Conservation (phyloP, 2,329 filamentous ascomycete genomes). For the Ophiostoma sp. region DNA sequence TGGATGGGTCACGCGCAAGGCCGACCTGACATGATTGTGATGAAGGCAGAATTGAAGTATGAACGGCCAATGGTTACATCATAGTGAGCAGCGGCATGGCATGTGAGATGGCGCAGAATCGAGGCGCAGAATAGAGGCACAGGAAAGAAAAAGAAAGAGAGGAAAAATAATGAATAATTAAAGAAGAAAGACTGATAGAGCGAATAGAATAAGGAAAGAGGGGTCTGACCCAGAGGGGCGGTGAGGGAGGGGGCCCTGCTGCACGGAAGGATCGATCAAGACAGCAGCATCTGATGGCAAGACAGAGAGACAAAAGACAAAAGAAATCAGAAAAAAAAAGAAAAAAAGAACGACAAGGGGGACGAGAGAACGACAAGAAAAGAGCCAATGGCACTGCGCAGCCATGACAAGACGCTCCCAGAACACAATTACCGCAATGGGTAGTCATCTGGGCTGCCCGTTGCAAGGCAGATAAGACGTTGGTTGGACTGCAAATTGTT, state of each 20-base stretch:
- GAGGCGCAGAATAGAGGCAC: no score
- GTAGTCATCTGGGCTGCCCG: background rate
- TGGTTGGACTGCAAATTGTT: background rate
- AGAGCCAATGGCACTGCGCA: background rate
- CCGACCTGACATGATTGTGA: background rate
- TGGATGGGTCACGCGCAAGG: background rate
- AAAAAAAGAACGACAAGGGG: no score
- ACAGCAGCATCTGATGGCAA: background rate
- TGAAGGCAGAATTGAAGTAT: background rate
- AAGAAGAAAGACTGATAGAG: background rate
- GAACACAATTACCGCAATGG: background rate
- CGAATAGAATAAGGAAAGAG: constrained; percentile 4
- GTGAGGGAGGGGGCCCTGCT: constrained; percentile 14
- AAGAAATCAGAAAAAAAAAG: no score
- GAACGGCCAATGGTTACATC: background rate
- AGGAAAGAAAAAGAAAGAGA: background rate
- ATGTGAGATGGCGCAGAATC: no score
- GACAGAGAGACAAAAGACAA: background rate
- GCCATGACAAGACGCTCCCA: background rate
- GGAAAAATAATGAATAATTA: background rate
- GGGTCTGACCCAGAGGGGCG: constrained; percentile 19
- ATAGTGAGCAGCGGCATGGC: background rate
- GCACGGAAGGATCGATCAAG: constrained; percentile 11
- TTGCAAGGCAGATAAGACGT: background rate
- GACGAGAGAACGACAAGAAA: no score